phyloP scores from a whole-genome alignment of 768 basidiomycete genomes.

The Phaffia tasmanica region DNA sequence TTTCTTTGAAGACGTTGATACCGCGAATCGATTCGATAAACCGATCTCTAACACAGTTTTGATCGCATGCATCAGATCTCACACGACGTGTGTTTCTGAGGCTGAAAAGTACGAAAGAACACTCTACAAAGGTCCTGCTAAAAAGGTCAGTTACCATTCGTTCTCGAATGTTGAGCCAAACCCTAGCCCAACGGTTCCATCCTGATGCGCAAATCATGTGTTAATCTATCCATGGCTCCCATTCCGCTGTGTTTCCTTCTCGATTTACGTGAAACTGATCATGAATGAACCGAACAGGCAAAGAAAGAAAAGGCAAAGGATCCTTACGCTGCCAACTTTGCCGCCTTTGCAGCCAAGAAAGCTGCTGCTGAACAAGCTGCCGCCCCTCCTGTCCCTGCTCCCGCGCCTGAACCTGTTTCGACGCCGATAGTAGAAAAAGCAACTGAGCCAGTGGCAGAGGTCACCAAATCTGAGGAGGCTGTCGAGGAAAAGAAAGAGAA shows the following conservation, averaged over 20 bases:
- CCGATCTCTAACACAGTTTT: conserved; percentile 3
- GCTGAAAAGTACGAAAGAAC: conserved; percentile 26
- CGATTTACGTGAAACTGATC: background rate
- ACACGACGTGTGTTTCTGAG: conserved; percentile 25
- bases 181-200: background rate
- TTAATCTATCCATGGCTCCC: background rate
- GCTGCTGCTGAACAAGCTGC: conserved; percentile 9
- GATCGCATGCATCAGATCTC: background rate
- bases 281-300: background rate
- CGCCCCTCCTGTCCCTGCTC: background rate
- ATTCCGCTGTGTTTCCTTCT: background rate
- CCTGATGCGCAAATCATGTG: background rate
- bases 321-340: conserved; percentile 24
- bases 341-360: conserved; percentile 10
- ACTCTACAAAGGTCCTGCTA: conserved; percentile 17
- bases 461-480: conserved; percentile 4
- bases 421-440: too few species aligned
- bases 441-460: background rate
- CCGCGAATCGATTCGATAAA: too few species aligned
- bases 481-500: conserved; percentile 8
- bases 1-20: background rate
- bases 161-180: background rate
- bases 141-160: conserved; percentile 5
- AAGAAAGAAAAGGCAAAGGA: conserved; percentile 19
- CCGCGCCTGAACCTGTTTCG: background rate